phyloP scores from a whole-genome alignment of 1,284 basidiomycete species.

The Microbotryum silenes-acaulis region DNA sequence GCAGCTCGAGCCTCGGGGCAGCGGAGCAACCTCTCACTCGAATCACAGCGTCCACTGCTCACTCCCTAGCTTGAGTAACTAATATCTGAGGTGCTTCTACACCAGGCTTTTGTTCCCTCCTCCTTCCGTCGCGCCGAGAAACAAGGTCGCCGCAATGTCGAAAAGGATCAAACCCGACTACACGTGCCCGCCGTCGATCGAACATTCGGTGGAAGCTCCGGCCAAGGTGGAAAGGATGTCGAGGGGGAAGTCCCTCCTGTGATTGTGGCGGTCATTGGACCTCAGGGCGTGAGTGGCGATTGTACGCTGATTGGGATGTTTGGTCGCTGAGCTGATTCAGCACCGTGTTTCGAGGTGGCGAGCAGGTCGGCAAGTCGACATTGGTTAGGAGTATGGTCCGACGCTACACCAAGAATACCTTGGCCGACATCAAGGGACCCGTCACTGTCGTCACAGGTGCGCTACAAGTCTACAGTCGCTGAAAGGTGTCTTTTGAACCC shows the following conservation, averaged over 20 bases:
- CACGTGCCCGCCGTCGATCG: slow-evolving; percentile 95
- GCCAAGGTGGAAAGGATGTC: slow-evolving; percentile 26
- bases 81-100: background rate
- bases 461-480: background rate
- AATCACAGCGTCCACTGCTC: no score
- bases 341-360: no score
- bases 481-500: background rate
- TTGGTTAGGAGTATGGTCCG: slow-evolving; percentile 85
- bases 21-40: background rate
- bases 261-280: slow-evolving; percentile 93
- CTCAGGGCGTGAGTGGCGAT: slow-evolving; percentile 63
- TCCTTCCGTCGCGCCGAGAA: slow-evolving; percentile 80
- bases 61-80: no score
- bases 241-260: slow-evolving; percentile 80
- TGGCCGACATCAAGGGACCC: slow-evolving; percentile 84
- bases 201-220: slow-evolving; percentile 52
- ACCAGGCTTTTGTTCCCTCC: slow-evolving; percentile 75
- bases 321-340: background rate
- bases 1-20: background rate
- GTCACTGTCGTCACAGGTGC: slow-evolving; percentile 76
- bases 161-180: slow-evolving; percentile 85
- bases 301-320: no score
- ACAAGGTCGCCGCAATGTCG: slow-evolving; percentile 81
- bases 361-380: slow-evolving; percentile 78
- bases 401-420: slow-evolving; percentile 87